Conservation (phyloP, 208 protist species). For the Blechomonas ayalai region DNA sequence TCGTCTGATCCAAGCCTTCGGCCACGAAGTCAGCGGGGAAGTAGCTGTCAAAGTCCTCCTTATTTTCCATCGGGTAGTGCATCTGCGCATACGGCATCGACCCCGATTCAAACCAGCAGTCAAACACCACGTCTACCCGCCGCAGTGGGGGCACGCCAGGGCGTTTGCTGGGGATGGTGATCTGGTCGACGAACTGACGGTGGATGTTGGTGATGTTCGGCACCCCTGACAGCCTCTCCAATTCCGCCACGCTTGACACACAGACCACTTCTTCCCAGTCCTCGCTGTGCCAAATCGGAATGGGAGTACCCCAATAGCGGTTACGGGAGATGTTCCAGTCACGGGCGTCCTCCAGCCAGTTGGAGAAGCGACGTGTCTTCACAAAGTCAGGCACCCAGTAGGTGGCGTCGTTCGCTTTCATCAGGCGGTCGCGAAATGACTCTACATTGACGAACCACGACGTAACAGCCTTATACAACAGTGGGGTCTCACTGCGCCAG, state of each 20-base stretch:
- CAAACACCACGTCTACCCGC: constrained; percentile 98
- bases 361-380: constrained; percentile 97
- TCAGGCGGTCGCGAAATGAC: constrained; percentile 91
- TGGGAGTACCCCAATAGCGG: constrained; percentile 98
- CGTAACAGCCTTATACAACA: constrained; percentile 98
- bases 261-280: constrained; percentile 95
- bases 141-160: constrained; percentile 81
- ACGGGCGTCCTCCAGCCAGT: constrained; percentile 97
- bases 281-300: constrained; percentile 98
- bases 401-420: constrained; percentile 93
- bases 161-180: constrained; percentile 96
- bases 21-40: constrained; percentile 99
- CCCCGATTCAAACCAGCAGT: constrained; percentile 99
- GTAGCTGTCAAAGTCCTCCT: constrained; percentile 85
- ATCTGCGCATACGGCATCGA: constrained; percentile 99
- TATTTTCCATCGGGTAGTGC: constrained; percentile 99
- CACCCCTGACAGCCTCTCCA: constrained; percentile 92
- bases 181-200: constrained; percentile 96
- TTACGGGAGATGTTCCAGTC: constrained; percentile 99
- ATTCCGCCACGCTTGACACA: constrained; percentile 95
- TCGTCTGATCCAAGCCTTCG: constrained; percentile 98
- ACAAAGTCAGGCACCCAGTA: constrained; percentile 98
- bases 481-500: constrained; percentile 98
- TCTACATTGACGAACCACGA: constrained; percentile 99
- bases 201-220: constrained; percentile 95